Evolutionary conservation across 176 grass and related monocot genomes (phyloP).

Genomic region (Hyparrhenia diplandra): DNA sequence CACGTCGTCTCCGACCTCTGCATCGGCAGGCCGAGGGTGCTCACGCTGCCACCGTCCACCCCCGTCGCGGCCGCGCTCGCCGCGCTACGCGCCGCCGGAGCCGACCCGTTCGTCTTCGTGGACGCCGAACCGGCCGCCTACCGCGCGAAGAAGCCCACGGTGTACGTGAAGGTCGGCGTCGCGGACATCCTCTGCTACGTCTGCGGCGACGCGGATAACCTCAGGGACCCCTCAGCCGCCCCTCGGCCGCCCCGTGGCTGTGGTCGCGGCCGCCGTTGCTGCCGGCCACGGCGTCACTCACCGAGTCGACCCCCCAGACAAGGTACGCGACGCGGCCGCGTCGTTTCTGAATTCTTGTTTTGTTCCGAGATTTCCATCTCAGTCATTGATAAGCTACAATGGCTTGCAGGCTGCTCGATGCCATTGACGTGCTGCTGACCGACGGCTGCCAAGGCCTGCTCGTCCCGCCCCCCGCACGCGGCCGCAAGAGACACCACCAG

Average conservation of each 20-base stretch:
- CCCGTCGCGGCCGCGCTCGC: constrained; percentile 43
- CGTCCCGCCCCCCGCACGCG: constrained; percentile 32
- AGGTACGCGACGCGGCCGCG: constrained; percentile 30
- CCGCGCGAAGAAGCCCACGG: not conserved
- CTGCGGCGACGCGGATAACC: constrained; percentile 45
- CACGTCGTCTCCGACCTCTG: constrained; percentile 85
- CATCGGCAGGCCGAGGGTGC: constrained; percentile 82
- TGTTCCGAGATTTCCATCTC: not conserved
- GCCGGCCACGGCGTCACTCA: constrained; percentile 22
- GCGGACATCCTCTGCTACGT: constrained; percentile 71
- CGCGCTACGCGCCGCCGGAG: constrained; percentile 25
- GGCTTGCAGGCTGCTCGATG: constrained; percentile 77
- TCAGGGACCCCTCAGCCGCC: constrained; percentile 30
- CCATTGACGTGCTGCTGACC: constrained; percentile 55
- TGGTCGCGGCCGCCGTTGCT: constrained; percentile 24
- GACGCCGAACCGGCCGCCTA: not conserved
- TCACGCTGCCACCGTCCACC: constrained; percentile 50
- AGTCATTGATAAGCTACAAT: too few species aligned
- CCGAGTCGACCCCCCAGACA: constrained; percentile 41
- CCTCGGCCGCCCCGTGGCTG: constrained; percentile 41
- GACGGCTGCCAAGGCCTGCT: constrained; percentile 45
- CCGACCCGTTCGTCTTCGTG: constrained; percentile 47
- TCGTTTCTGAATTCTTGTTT: not conserved
- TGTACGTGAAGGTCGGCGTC: constrained; percentile 41
- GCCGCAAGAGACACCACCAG: constrained; percentile 35